Base-by-base conservation (phyloP, 2,329 filamentous ascomycete genomes). In the Penicillium rolfsii region DNA sequence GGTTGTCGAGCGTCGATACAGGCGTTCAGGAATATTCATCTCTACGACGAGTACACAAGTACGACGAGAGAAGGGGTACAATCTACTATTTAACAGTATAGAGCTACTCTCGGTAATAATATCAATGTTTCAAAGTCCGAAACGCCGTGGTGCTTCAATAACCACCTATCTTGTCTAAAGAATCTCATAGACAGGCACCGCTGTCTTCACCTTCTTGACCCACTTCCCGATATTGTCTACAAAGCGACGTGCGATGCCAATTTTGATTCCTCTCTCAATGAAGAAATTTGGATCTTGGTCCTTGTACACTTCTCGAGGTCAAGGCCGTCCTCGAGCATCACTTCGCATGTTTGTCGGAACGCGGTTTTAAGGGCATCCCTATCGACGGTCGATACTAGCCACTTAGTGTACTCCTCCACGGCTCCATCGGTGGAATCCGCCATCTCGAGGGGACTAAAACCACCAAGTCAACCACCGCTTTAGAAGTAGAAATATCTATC, bases 281-380 rank as follows among this genome's bases (percentile, higher is more conserved):
- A 55, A 61, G n/a, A 61, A 61, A 6, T 33, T 38, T 16, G 54
- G 54, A 35, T 58, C 59, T 52, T 55, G 35, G 19, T 57, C 59
- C 55, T 55, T 50, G 33, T 61, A n/a, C n/a, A n/a, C n/a, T n/a
- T n/a, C 38, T 53, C 52, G 28, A 59, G 57, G 16, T 55, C 52
- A 38, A 55, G 57, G 11, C 45, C 52, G 40, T 52, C 40, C n/a
- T 59, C 52, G 35, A 59, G 57, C 46, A 54, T 52, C 28, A 43
- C 30, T 24, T 56, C 48, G 14, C 53, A 41, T 4, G 38, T 40
- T 30, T 55, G 24, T 45, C 52, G 38, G 35, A 43, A 55, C 45
- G 52, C 38, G n/a, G 36, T 50, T 28, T 58, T 58, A 16, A 55
- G 41, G 26, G 43, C 55, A 36, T 59, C 45, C 40, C 35, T 35